Evolutionary conservation across 2,329 filamentous ascomycete genomes (phyloP).

Genomic region (Trichoderma atrobrunneum): DNA sequence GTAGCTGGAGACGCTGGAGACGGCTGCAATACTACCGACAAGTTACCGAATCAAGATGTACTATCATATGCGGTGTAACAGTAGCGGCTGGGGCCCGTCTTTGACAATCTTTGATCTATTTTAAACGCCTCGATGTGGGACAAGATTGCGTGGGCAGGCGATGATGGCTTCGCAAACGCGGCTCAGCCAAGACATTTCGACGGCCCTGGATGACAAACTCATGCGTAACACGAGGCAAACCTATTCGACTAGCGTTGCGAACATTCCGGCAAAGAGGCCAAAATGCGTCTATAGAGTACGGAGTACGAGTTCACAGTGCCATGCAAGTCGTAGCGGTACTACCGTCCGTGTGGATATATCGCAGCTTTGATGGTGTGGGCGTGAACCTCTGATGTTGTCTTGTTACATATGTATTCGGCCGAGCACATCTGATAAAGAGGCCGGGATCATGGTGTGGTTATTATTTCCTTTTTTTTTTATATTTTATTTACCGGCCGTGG

Average conservation of each 20-base stretch:
- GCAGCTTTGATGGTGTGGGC: background rate
- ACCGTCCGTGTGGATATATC: background rate
- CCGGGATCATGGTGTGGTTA: background rate
- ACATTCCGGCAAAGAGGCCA: background rate
- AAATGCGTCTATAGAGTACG: background rate
- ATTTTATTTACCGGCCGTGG: background rate
- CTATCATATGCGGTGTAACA: constrained; percentile 7
- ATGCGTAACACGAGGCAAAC: constrained; percentile 11
- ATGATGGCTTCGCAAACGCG: background rate
- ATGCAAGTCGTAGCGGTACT: background rate
- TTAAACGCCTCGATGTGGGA: constrained; percentile 8
- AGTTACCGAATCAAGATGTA: background rate
- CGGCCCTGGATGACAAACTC: background rate
- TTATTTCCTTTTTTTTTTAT: background rate
- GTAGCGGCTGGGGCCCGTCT: background rate
- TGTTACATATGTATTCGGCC: background rate
- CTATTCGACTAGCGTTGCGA: constrained; percentile 9
- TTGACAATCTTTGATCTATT: background rate
- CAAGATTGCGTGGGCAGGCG: constrained; percentile 11
- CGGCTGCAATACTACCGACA: background rate
- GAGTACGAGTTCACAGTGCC: background rate
- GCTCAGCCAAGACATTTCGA: constrained; percentile 14
- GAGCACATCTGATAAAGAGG: background rate
- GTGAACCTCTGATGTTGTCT: background rate
- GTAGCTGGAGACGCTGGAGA: background rate